Evolutionary conservation across 1,284 basidiomycete species (phyloP).

Genomic region (Ganoderma sinense): DNA sequence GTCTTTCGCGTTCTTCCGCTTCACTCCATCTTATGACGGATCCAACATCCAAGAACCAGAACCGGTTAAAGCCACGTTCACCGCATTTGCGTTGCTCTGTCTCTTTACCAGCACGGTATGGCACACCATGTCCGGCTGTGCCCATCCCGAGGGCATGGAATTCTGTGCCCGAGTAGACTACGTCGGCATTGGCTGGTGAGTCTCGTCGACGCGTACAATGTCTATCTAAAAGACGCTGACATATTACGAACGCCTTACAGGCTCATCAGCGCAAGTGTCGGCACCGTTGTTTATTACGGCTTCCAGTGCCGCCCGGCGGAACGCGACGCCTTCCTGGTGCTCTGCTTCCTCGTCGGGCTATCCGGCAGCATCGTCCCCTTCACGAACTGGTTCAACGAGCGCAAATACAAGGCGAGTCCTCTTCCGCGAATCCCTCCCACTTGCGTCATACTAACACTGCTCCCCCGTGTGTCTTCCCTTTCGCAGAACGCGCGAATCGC

Average conservation of each 20-base stretch:
- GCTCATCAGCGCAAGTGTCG: constrained; percentile 78
- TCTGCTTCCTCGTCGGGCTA: constrained; percentile 73
- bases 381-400: constrained; percentile 88
- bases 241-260: constrained; percentile 42
- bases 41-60: constrained; percentile 51
- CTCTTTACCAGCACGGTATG: constrained; percentile 78
- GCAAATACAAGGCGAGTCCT: constrained; percentile 72
- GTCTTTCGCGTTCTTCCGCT: constrained; percentile 56
- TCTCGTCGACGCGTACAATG: constrained; percentile 15
- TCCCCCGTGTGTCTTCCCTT: too few relatives aligned
- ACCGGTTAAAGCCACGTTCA: constrained; percentile 66
- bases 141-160: constrained; percentile 74
- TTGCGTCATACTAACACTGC: too few relatives aligned
- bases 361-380: constrained; percentile 87
- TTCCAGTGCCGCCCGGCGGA: constrained; percentile 68
- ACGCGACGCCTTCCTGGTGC: constrained; percentile 60
- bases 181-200: constrained; percentile 82
- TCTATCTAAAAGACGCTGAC: neutral
- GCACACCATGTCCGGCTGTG: constrained; percentile 87
- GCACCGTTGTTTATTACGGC: constrained; percentile 76
- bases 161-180: constrained; percentile 84
- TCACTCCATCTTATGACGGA: constrained; percentile 45
- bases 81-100: constrained; percentile 74
- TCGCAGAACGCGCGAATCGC: constrained; percentile 78
- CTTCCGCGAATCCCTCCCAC: too few relatives aligned